A percentile compares a stretch with the other conserved stretches of the same genome.
Conservation (phyloP, 495 filamentous ascomycete species). For the Massariosphaeria phaeospora region DNA sequence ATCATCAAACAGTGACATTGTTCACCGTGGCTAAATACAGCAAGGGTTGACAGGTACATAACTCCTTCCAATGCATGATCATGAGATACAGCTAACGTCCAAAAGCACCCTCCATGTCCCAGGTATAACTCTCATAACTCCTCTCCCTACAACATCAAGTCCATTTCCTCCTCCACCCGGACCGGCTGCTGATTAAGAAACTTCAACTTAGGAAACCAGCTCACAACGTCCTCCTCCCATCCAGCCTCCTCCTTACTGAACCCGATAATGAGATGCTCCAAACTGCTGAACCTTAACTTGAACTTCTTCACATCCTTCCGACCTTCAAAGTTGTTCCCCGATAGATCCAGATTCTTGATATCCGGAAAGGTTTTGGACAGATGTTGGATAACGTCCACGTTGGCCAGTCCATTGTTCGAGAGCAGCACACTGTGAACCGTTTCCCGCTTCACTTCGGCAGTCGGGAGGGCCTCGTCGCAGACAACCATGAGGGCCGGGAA, state of each 20-base stretch:
- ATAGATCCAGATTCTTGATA: slow-evolving; percentile 79
- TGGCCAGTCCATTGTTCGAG: slow-evolving; percentile 66
- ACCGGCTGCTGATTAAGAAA: slow-evolving; percentile 67
- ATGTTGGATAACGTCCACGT: slow-evolving; percentile 62
- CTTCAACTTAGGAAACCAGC: slow-evolving; percentile 74
- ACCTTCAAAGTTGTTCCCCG: slow-evolving; percentile 66
- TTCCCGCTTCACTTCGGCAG: slow-evolving; percentile 58
- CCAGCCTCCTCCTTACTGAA: slow-evolving; percentile 68
- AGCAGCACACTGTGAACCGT: slow-evolving; percentile 73
- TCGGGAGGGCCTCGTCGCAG: slow-evolving; percentile 65
- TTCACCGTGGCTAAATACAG: no score
- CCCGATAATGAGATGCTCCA: slow-evolving; percentile 72
- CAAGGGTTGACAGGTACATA: no score
- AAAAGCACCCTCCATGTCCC: no score
- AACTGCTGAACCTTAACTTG: slow-evolving; percentile 67
- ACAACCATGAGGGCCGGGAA: slow-evolving; percentile 85
- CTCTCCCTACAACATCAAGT: no score
- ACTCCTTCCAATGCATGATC: no score
- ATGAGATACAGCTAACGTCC: no score
- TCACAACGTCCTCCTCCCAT: slow-evolving; percentile 65
- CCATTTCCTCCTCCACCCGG: no score
- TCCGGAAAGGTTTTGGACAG: slow-evolving; percentile 73
- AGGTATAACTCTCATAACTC: no score
- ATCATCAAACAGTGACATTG: no score
- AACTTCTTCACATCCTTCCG: slow-evolving; percentile 57